phyloP scores from a whole-genome alignment of 208 protist species.

The Crithidia fasciculata region DNA sequence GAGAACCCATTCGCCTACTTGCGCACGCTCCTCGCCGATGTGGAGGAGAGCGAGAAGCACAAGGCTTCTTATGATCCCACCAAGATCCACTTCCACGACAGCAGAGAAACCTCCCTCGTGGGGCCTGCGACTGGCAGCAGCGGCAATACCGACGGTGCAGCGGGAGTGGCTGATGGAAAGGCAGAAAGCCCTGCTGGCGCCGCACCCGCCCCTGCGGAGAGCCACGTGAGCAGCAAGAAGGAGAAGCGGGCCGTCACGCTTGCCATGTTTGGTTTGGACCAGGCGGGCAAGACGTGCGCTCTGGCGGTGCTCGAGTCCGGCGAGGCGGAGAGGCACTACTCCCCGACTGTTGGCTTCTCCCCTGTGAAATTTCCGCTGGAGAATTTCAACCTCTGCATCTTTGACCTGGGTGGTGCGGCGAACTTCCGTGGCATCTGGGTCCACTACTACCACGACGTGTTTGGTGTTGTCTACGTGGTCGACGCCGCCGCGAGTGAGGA shows the following conservation, averaged over 20 bases:
- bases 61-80: slow-evolving; percentile 86
- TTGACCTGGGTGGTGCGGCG: slow-evolving; percentile 88
- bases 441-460: slow-evolving; percentile 92
- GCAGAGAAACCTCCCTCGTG: slow-evolving; percentile 1
- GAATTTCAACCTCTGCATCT: slow-evolving; percentile 88
- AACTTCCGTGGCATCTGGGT: slow-evolving; percentile 93
- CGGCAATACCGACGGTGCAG: neutral
- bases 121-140: neutral
- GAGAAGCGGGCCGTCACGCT: slow-evolving; percentile 69
- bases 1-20: slow-evolving; percentile 90
- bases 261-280: slow-evolving; percentile 88
- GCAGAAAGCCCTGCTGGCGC: neutral
- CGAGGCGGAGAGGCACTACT: slow-evolving; percentile 93
- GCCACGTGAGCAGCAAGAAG: neutral
- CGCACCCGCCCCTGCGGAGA: neutral
- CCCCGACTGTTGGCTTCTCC: slow-evolving; percentile 89
- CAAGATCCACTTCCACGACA: slow-evolving; percentile 49
- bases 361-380: slow-evolving; percentile 89
- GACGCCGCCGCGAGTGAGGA: slow-evolving; percentile 76
- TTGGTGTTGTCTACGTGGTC: slow-evolving; percentile 90
- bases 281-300: slow-evolving; percentile 98
- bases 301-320: slow-evolving; percentile 97
- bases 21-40: slow-evolving; percentile 63
- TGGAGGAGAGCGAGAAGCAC: slow-evolving; percentile 82
- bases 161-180: neutral